phyloP scores from a whole-genome alignment of 768 basidiomycete species.

The Leccinellum rugosiceps region DNA sequence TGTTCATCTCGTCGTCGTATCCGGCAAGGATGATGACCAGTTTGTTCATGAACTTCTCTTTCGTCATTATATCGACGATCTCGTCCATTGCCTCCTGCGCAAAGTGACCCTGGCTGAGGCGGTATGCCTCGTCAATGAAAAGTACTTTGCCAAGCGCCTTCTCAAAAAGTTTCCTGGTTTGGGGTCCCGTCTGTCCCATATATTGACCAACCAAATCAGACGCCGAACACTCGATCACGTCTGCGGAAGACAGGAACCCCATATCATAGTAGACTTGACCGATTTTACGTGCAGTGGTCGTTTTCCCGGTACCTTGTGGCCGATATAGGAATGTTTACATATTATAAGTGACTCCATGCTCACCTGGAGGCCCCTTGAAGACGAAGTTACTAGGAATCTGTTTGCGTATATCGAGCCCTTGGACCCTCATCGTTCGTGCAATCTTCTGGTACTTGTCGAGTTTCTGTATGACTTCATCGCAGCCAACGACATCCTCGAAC shows the following conservation, averaged over 20 bases:
- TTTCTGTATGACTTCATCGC: constrained; percentile 49
- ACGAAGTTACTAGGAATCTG: constrained; percentile 61
- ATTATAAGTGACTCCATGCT: constrained; percentile 1
- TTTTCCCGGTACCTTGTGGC: constrained; percentile 56
- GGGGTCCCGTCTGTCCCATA: constrained; percentile 70
- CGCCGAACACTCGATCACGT: constrained; percentile 68
- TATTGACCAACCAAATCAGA: constrained; percentile 68
- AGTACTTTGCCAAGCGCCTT: constrained; percentile 65
- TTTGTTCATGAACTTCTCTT: constrained; percentile 53
- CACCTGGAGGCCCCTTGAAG: constrained; percentile 73
- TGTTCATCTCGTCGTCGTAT: constrained; percentile 66
- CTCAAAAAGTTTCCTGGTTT: constrained; percentile 56
- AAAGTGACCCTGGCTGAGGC: constrained; percentile 57
- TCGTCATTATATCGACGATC: constrained; percentile 59
- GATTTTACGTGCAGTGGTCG: constrained; percentile 59
- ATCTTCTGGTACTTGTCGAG: constrained; percentile 53
- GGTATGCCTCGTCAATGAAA: constrained; percentile 72
- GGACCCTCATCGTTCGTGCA: constrained; percentile 39
- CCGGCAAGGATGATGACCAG: constrained; percentile 68
- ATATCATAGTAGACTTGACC: constrained; percentile 63
- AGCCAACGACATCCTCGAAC: constrained; percentile 63
- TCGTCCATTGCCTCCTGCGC: constrained; percentile 74
- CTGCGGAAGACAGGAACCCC: constrained; percentile 47
- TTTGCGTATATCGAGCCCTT: constrained; percentile 43
- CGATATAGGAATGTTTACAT: neutral